Evolutionary conservation across 257 asterid species (phyloP).

Genomic region (Jacaranda mimosifolia): DNA sequence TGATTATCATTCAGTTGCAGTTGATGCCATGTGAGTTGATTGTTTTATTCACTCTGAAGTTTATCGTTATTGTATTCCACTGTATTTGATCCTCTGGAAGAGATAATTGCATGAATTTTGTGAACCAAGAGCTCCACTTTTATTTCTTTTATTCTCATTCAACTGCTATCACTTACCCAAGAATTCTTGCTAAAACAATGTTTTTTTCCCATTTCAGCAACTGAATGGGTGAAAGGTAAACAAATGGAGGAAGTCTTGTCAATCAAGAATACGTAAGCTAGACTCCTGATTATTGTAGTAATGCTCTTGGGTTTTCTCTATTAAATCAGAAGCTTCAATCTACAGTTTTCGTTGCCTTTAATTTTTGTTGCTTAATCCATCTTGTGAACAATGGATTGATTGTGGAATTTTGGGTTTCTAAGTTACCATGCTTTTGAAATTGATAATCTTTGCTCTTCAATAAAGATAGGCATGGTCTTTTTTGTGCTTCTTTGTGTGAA

Average conservation of each 20-base stretch:
- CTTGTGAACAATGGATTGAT: no score
- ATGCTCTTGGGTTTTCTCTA: not conserved
- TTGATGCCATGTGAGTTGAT: slow-evolving; percentile 16
- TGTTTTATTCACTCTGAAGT: not conserved
- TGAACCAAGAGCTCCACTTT: not conserved
- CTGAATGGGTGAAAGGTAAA: slow-evolving; percentile 96
- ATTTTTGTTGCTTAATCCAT: not conserved
- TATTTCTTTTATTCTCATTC: not conserved
- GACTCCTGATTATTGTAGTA: not conserved
- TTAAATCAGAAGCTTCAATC: not conserved
- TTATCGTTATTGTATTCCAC: not conserved
- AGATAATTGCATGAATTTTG: not conserved
- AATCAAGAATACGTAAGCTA: slow-evolving; percentile 87
- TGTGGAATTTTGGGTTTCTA: no score
- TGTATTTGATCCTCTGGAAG: slow-evolving; percentile 1
- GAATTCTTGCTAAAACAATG: not conserved
- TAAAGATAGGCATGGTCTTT: no score
- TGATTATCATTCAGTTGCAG: not conserved
- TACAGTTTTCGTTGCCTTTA: not conserved
- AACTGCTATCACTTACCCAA: not conserved
- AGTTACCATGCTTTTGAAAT: no score
- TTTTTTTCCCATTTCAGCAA: slow-evolving; percentile 63
- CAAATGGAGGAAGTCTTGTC: slow-evolving; percentile 88
- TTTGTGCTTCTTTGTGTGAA: no score
- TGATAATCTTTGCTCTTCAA: no score